Conservation (phyloP, 768 basidiomycete genomes). For the Gymnopilus junonius region DNA sequence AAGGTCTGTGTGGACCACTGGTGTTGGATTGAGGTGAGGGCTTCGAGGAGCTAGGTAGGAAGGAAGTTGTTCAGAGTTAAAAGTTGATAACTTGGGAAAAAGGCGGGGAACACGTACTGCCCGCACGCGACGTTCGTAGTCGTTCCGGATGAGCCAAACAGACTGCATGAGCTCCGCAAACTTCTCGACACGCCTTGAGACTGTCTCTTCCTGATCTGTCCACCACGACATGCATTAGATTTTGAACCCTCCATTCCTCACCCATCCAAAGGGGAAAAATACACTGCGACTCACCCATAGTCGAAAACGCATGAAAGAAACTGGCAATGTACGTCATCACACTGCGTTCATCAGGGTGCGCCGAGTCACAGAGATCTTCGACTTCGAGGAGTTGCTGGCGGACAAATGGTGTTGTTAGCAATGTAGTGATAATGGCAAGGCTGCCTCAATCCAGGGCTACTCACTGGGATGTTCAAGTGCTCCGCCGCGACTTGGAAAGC, state of each 20-base stretch:
- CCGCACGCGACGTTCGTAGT: slow-evolving; percentile 88
- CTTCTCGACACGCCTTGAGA: slow-evolving; percentile 91
- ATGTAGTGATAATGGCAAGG: neutral
- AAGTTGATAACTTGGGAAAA: neutral
- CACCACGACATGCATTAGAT: slow-evolving; percentile 6
- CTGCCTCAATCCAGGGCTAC: no score
- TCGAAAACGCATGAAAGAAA: slow-evolving; percentile 97
- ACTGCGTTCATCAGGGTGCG: slow-evolving; percentile 92
- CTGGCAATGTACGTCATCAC: slow-evolving; percentile 99
- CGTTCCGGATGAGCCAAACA: slow-evolving; percentile 85
- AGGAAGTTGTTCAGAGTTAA: slow-evolving; percentile 11
- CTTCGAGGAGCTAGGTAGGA: slow-evolving; percentile 58
- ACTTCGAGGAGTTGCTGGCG: slow-evolving; percentile 91
- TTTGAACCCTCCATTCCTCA: neutral
- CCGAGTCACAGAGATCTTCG: slow-evolving; percentile 87
- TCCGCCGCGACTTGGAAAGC: slow-evolving; percentile 91
- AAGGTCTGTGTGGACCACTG: slow-evolving; percentile 73
- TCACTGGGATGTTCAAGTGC: slow-evolving; percentile 87
- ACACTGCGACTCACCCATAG: slow-evolving; percentile 75
- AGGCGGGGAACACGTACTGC: slow-evolving; percentile 46
- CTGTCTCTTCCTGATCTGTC: slow-evolving; percentile 92
- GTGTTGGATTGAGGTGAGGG: slow-evolving; percentile 67
- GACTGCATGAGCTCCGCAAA: slow-evolving; percentile 96
- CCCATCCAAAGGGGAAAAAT: no score
- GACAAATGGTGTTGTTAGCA: neutral